Evolutionary conservation across 371 early-diverging fungal species (phyloP), one percentile per base, ranked within the genome.

Genomic region (Scutellospora calospora): DNA sequence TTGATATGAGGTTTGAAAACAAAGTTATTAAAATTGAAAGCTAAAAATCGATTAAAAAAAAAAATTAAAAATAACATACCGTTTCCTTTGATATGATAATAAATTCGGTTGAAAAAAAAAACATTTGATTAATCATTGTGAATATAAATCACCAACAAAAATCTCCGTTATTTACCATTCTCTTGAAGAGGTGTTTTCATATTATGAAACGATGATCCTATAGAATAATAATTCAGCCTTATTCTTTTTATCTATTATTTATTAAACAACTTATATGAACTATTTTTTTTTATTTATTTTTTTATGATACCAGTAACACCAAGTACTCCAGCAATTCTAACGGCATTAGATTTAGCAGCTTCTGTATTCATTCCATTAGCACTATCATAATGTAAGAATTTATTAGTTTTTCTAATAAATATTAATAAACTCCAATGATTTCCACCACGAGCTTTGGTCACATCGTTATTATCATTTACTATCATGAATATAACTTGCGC

Each of bases 361-460:
- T 1, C 0, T 25, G 8, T 5, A 29, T 79, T 79, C 25, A 41
- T 31, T 35, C 31, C 25, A 35, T 31, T 22, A 27, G 35, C 51
- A 38, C 57, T 55, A 79, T 79, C 79, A 29, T 69, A 79, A 35
- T 79, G 55, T 5, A 79, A 41, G 14, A 79, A 79, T 57, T 33
- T 33, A 35, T 79, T 66, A n/a, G n/a, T 1, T 9, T 25, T 11
- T 57, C 45, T 79, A 1, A 66, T 54, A 27, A 69, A 79, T 6
- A 79, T 27, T n/a, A 79, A 35, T 69, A 79, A 57, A 8, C 69
- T 69, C 79, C 79, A 79, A 38, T 79, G 79, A 54, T 51, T 57
- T 79, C 79, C 79, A 35, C 79, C 79, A 18, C 69, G 38, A n/a
- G 38, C 52, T 27, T n/a, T n/a, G 12, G 18, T 45, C 25, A 65